Evolutionary conservation across 495 filamentous ascomycete species (phyloP), one percentile per base, ranked within the genome.

Genomic region (Aspergillus asperescens): DNA sequence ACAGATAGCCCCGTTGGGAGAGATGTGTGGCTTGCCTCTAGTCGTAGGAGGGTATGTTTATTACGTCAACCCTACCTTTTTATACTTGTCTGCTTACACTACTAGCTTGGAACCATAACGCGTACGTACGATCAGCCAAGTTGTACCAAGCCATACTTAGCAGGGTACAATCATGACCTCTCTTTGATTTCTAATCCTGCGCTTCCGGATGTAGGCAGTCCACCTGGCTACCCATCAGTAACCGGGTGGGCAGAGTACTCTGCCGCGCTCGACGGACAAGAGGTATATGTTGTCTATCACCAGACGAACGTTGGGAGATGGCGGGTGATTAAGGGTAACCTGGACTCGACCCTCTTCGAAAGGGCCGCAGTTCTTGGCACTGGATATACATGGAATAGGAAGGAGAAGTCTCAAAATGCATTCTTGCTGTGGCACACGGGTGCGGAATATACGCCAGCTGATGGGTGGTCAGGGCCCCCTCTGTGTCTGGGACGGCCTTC

Each of bases 51-150:
- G 9, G 31, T 32, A 32, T 32, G 31, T 9, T 32, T 32, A 32
- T 29, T 29, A n/a, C n/a, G n/a, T n/a, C n/a, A n/a, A n/a, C n/a
- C n/a, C n/a, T 29, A 32, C 31, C 7, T 32, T 5, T 29, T 29
- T 10, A 29, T 29, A 29, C 31, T 32, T 32, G n/a, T 12, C 9
- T 32, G 4, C 31, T 32, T 32, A 12, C 31, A 32, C 9, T 5
- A 32, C 31, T 12, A 62, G 32, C 53, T 61, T 16, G 57, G 57
- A 23, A 51, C 63, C 28, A 59, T 43, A 22, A 43, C 40, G 20
- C 40, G 57, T 15, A 59, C 43, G 3, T 43, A 23, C 25, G 52
- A 52, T 22, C 29, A 47, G 24, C 52, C 52, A 10, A 60, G 45
- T 34, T 15, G 22, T 15, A 25, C 6, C 20, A 42, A 47, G n/a